Evolutionary conservation across 1,284 basidiomycete species (phyloP).

Genomic region (Farysia itapuensis): DNA sequence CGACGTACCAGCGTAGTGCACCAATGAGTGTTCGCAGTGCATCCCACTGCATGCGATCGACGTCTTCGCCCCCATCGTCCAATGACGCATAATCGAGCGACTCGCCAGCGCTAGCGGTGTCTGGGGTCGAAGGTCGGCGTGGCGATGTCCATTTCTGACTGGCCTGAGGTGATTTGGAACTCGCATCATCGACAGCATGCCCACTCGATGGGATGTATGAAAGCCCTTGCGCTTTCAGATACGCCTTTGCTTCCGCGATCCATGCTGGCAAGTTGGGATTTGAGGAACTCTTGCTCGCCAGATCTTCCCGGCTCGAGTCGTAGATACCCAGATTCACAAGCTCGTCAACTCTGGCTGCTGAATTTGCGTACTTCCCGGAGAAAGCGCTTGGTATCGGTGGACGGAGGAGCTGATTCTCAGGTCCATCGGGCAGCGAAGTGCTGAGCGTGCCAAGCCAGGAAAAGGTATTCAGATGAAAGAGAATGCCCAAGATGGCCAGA

Average conservation of each 20-base stretch:
- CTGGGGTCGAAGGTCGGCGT: too few species aligned
- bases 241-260: constrained; percentile 33
- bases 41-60: constrained; percentile 40
- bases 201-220: constrained; percentile 5
- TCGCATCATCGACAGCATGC: too few species aligned
- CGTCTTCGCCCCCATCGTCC: constrained; percentile 32
- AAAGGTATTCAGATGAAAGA: constrained; percentile 37
- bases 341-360: constrained; percentile 11
- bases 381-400: constrained; percentile 5
- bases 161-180: too few species aligned
- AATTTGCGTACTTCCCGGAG: constrained; percentile 8
- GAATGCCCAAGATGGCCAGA: constrained; percentile 40
- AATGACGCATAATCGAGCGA: too few species aligned
- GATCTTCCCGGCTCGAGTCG: not conserved
- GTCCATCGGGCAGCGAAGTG: constrained; percentile 32
- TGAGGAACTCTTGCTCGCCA: not conserved
- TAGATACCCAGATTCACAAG: constrained; percentile 7
- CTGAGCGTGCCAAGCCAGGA: constrained; percentile 29
- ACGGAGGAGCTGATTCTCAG: constrained; percentile 5
- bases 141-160: too few species aligned
- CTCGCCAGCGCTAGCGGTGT: too few species aligned
- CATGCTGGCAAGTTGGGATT: constrained; percentile 9
- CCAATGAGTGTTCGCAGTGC: constrained; percentile 28
- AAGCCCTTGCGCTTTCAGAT: constrained; percentile 29
- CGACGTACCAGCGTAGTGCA: constrained; percentile 27